Base-by-base conservation (phyloP, 768 basidiomycete genomes). In the Lentinula aciculospora region DNA sequence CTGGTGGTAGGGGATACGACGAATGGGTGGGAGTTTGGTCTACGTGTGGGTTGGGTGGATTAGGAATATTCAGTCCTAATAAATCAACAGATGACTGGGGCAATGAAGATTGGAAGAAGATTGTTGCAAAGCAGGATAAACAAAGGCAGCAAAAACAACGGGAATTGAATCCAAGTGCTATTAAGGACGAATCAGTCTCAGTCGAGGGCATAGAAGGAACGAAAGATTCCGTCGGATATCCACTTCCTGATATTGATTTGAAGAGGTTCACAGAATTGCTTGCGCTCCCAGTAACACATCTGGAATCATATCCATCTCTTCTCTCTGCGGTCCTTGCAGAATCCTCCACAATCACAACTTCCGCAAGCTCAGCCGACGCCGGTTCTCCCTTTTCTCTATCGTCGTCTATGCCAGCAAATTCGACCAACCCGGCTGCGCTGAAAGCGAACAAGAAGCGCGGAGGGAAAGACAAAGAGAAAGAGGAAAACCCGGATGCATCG, bases 201-300 rank as follows among this genome's bases (percentile, higher is more conserved):
- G 90, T 94, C 28, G 34, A 95, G 96, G 32, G 96, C 96, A 66
- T 74, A 85, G 1, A 83, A 88, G 54, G 90, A 98, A 67, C 77
- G 87, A 51, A 71, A 89, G 39, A 94, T 96, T 81, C 59, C 42
- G 1, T n/a, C n/a, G 31, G 28, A 5, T 19, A 34, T 6, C 10
- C 21, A 15, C 13, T 57, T 62, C 74, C 39, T 72, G 76, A 37
- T 66, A 39, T 81, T 46, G 89, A 92, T 62, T 77, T 93, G 56
- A 89, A 88, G 66, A 83, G 86, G 59, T 86, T 91, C 70, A 37
- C 51, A 21, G 34, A 53, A 39, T 23, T 53, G 2, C 78, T 94
- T 57, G 85, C 83, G 56, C 81, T 91, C 13, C 91, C 92, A 0
- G 79, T 86, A 0, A 88, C 91, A 62, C 91, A 93, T 66, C 72